Conservation (phyloP, 2,329 filamentous ascomycete species). For the Diaporthe ampelina region DNA sequence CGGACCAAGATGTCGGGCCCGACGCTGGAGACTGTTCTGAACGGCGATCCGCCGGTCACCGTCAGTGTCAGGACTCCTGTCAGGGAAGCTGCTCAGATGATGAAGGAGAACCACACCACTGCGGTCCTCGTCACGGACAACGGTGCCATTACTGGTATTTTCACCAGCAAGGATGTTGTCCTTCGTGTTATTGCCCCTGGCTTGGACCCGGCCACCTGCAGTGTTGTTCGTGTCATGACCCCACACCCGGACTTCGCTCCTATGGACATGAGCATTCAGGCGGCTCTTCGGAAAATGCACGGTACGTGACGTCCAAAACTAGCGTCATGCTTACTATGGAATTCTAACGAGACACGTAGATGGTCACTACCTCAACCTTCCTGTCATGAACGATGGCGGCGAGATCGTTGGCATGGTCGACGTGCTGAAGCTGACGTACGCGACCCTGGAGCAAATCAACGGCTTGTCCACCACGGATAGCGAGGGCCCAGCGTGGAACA, state of each 20-base stretch:
- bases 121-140: slow-evolving; percentile 97
- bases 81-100: slow-evolving; percentile 92
- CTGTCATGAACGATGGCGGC: slow-evolving; percentile 96
- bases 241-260: slow-evolving; percentile 98
- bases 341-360: slow-evolving; percentile 67
- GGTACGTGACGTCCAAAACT: slow-evolving; percentile 68
- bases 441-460: slow-evolving; percentile 97
- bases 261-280: slow-evolving; percentile 99
- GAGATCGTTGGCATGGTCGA: slow-evolving; percentile 99
- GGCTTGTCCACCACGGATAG: slow-evolving; percentile 90
- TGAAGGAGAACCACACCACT: slow-evolving; percentile 99
- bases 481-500: slow-evolving; percentile 98
- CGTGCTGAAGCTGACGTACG: slow-evolving; percentile 97
- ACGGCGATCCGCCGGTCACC: slow-evolving; percentile 91
- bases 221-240: slow-evolving; percentile 98
- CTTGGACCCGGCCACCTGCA: slow-evolving; percentile 93
- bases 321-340: background rate
- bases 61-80: slow-evolving; percentile 97
- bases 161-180: slow-evolving; percentile 99
- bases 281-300: slow-evolving; percentile 98
- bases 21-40: slow-evolving; percentile 93
- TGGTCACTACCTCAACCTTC: slow-evolving; percentile 97
- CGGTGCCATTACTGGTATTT: slow-evolving; percentile 97
- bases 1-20: slow-evolving; percentile 98
- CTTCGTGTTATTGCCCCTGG: slow-evolving; percentile 97